phyloP scores from a whole-genome alignment of 805 yeast species.

The Wickerhamomyces xylosicus region DNA sequence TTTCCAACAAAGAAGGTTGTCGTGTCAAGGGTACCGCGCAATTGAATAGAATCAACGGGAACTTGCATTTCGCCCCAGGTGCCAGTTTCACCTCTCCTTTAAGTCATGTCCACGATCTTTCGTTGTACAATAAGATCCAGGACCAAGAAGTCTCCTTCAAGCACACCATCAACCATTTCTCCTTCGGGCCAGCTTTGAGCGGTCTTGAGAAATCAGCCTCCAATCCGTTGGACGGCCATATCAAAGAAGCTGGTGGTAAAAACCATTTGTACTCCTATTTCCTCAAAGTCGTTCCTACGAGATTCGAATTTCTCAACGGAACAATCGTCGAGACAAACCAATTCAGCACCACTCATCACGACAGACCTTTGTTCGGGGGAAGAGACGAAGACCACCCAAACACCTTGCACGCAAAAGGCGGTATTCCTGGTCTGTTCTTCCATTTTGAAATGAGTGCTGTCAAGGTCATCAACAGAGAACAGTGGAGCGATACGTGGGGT shows the following conservation, averaged over 20 bases:
- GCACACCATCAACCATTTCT: conserved; percentile 70
- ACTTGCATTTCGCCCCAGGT: conserved; percentile 95
- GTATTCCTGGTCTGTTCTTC: conserved; percentile 83
- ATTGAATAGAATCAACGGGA: conserved; percentile 81
- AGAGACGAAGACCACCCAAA: conserved; percentile 86
- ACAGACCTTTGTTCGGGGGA: conserved; percentile 79
- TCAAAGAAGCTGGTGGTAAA: conserved; percentile 34
- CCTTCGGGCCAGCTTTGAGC: conserved; percentile 61
- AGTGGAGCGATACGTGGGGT: conserved; percentile 58
- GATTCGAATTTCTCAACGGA: conserved; percentile 61
- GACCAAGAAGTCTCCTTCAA: conserved; percentile 50
- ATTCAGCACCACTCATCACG: conserved; percentile 81
- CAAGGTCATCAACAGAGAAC: conserved; percentile 80
- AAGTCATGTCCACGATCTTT: conserved; percentile 76
- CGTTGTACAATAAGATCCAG: conserved; percentile 48
- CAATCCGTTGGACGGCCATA: conserved; percentile 58
- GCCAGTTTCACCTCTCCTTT: conserved; percentile 49
- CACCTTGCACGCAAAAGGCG: conserved; percentile 74
- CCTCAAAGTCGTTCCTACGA: conserved; percentile 82
- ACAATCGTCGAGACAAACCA: conserved; percentile 68
- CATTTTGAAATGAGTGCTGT: conserved; percentile 88
- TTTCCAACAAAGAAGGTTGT: conserved; percentile 69
- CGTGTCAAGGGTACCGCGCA: conserved; percentile 69
- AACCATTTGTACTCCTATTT: conserved; percentile 64
- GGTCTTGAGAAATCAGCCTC: conserved; percentile 30